These are phyloP conservation scores for Filosporella fistucella DNA, from an alignment of 495 filamentous ascomycete species.

Conservation along the genomic window DNA sequence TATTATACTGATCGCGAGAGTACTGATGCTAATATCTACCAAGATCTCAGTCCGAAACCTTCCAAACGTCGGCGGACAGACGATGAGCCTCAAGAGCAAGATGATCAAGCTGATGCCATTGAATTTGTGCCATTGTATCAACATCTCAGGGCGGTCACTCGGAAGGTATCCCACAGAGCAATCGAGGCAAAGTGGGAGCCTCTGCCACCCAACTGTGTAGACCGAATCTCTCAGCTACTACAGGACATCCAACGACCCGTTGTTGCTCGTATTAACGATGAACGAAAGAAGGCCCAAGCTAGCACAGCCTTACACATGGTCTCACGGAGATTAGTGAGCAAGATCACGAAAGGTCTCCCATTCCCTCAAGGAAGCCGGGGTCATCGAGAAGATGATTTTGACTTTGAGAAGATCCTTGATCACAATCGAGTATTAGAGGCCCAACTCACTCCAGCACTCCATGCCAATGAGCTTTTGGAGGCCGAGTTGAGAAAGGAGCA, in stretches of 20 bases:
- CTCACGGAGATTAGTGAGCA: constrained; percentile 19
- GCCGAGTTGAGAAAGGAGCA: constrained; percentile 52
- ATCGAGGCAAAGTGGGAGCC: constrained; percentile 58
- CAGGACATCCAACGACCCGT: constrained; percentile 50
- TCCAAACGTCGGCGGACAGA: constrained; percentile 8
- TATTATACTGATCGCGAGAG: neutral
- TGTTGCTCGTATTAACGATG: constrained; percentile 47
- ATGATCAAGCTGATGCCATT: neutral
- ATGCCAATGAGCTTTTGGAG: constrained; percentile 48
- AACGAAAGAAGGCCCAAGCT: constrained; percentile 50
- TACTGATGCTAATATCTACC: neutral
- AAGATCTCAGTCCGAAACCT: neutral
- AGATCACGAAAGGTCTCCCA: constrained; percentile 34
- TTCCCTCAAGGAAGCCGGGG: constrained; percentile 47
- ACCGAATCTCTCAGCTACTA: constrained; percentile 49
- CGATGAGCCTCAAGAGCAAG: constrained; percentile 1
- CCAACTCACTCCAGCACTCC: constrained; percentile 46
- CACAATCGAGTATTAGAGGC: constrained; percentile 49
- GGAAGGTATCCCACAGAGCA: constrained; percentile 43
- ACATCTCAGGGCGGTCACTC: constrained; percentile 17
- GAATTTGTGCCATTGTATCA: constrained; percentile 15
- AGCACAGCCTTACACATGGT: constrained; percentile 32
- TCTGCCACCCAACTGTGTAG: constrained; percentile 44
- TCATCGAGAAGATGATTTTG: constrained; percentile 49
- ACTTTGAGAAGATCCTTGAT: constrained; percentile 55